phyloP scores from a whole-genome alignment of 2,329 filamentous ascomycete species.

The Magnaporthiopsis incrustans region DNA sequence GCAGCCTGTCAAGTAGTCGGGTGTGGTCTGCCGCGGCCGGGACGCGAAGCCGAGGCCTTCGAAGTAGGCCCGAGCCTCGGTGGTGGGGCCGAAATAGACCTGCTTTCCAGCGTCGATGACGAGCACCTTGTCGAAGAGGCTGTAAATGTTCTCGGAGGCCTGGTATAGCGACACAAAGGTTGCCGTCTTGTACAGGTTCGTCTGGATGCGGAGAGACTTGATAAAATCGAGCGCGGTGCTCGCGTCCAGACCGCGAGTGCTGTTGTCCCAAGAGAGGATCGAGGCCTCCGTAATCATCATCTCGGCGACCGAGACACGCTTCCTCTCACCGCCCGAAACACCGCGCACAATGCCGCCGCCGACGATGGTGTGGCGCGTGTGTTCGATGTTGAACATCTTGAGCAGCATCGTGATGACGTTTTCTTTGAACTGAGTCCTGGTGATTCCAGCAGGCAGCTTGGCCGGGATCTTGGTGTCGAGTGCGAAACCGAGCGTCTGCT shows the following conservation, averaged over 20 bases:
- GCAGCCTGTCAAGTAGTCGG: conserved; percentile 74
- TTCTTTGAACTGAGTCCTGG: conserved; percentile 61
- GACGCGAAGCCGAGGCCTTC: conserved; percentile 67
- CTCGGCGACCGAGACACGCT: conserved; percentile 75
- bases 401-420: conserved; percentile 67
- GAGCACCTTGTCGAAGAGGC: conserved; percentile 75
- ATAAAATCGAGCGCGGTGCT: conserved; percentile 47
- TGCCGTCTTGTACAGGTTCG: conserved; percentile 74
- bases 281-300: conserved; percentile 70
- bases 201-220: conserved; percentile 65
- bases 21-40: conserved; percentile 69
- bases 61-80: conserved; percentile 65
- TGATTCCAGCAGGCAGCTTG: conserved; percentile 67
- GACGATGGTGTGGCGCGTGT: conserved; percentile 77
- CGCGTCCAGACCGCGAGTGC: conserved; percentile 47
- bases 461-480: conserved; percentile 78
- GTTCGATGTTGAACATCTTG: conserved; percentile 91
- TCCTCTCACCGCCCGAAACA: conserved; percentile 70
- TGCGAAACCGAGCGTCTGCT: conserved; percentile 79
- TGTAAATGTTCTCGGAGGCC: conserved; percentile 74
- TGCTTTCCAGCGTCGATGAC: conserved; percentile 70
- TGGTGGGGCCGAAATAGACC: conserved; percentile 65
- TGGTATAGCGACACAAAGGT: conserved; percentile 85
- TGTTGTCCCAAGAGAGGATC: conserved; percentile 67
- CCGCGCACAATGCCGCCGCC: conserved; percentile 76